Evolutionary conservation across 163 green algal species (phyloP).

Genomic region (Prototheca stagnorum): DNA sequence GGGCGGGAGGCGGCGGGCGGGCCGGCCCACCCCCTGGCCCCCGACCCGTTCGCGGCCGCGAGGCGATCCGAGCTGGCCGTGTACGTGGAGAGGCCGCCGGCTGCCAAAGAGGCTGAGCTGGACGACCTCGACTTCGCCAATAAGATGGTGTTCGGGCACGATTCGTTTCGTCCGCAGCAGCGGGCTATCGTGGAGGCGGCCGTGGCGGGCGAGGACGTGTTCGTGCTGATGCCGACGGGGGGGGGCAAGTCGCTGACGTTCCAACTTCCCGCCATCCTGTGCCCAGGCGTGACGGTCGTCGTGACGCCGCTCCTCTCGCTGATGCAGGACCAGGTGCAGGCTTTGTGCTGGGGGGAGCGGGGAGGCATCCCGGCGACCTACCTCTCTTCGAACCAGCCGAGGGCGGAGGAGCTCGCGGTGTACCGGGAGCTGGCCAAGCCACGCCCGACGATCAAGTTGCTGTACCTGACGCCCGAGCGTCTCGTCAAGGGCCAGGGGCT

Average conservation of each 20-base stretch:
- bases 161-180: slow-evolving; percentile 28
- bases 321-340: slow-evolving; percentile 65
- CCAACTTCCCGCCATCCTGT: slow-evolving; percentile 39
- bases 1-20: not conserved
- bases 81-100: not conserved
- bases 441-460: slow-evolving; percentile 35
- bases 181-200: slow-evolving; percentile 27
- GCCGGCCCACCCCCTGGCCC: not conserved
- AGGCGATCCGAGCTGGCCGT: not conserved
- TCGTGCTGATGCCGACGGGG: slow-evolving; percentile 36
- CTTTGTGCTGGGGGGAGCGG: slow-evolving; percentile 22
- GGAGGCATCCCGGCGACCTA: slow-evolving; percentile 55
- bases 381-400: slow-evolving; percentile 45
- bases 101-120: slow-evolving; percentile 3
- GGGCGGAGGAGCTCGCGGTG: slow-evolving; percentile 31
- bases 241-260: slow-evolving; percentile 65
- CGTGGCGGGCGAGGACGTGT: slow-evolving; percentile 26
- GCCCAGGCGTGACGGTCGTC: slow-evolving; percentile 54
- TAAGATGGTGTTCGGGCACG: slow-evolving; percentile 32
- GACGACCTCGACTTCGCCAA: slow-evolving; percentile 31
- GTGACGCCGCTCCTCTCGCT: slow-evolving; percentile 80
- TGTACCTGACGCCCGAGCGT: slow-evolving; percentile 65
- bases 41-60: not conserved
- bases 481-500: slow-evolving; percentile 46
- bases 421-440: slow-evolving; percentile 53